These are phyloP conservation scores for Lactarius trivialis DNA, from an alignment of 768 basidiomycete species.

Conservation along the genomic window DNA sequence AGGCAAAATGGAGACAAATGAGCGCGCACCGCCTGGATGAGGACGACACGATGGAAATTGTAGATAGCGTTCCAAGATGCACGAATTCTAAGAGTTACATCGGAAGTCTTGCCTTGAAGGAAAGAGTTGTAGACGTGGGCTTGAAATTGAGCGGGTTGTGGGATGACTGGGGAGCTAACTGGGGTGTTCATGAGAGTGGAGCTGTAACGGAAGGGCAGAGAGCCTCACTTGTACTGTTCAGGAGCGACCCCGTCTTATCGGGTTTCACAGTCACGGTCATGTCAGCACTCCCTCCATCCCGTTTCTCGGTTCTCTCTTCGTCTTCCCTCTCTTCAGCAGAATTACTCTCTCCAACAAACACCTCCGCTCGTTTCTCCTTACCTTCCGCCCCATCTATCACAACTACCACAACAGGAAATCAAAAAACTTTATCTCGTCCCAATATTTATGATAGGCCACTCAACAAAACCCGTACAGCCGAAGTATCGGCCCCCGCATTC, in stretches of 20 bases:
- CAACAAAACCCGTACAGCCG: slow-evolving; percentile 78
- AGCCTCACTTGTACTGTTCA: neutral
- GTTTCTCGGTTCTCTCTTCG: slow-evolving; percentile 61
- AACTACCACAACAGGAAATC: slow-evolving; percentile 31
- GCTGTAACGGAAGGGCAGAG: neutral
- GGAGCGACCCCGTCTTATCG: neutral
- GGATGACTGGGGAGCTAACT: slow-evolving; percentile 33
- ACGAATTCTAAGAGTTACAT: slow-evolving; percentile 65
- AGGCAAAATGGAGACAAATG: neutral
- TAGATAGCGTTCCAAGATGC: slow-evolving; percentile 71
- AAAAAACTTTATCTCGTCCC: slow-evolving; percentile 43
- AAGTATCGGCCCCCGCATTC: slow-evolving; percentile 80
- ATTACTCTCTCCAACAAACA: slow-evolving; percentile 46
- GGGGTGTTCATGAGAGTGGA: slow-evolving; percentile 33
- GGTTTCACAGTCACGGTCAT: slow-evolving; percentile 33
- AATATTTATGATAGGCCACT: slow-evolving; percentile 86
- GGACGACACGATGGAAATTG: slow-evolving; percentile 74
- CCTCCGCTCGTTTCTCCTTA: slow-evolving; percentile 66
- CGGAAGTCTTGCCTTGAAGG: slow-evolving; percentile 63
- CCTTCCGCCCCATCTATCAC: slow-evolving; percentile 50
- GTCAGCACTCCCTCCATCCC: slow-evolving; percentile 46
- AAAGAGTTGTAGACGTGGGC: slow-evolving; percentile 73
- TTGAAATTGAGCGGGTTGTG: slow-evolving; percentile 54
- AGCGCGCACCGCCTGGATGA: slow-evolving; percentile 71
- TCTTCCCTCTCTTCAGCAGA: slow-evolving; percentile 46